Percentiles rank a stretch among this genome's conserved stretches.
These are phyloP conservation scores for Trichoderma asperelloides DNA, from an alignment of 495 filamentous ascomycete genomes.

Conservation along the genomic window DNA sequence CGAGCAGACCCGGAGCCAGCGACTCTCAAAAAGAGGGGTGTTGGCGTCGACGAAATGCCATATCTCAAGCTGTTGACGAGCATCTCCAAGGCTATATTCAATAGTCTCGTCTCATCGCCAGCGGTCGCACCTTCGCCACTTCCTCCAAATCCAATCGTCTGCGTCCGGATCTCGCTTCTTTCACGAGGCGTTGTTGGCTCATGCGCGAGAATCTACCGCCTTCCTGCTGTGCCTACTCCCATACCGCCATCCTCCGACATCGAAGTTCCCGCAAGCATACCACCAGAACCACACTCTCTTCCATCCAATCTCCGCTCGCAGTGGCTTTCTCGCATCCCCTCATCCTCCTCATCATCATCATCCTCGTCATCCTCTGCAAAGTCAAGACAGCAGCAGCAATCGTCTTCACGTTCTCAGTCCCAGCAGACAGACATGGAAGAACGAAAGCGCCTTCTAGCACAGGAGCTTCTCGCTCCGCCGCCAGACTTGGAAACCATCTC, in stretches of 20 bases:
- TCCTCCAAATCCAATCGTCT: slow-evolving; percentile 21
- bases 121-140: slow-evolving; percentile 8
- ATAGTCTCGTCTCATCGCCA: slow-evolving; percentile 12
- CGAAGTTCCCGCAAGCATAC: slow-evolving; percentile 33
- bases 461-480: slow-evolving; percentile 34
- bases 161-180: slow-evolving; percentile 27
- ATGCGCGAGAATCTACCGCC: slow-evolving; percentile 39
- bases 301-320: slow-evolving; percentile 31
- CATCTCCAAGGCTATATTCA: slow-evolving; percentile 24
- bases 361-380: not conserved
- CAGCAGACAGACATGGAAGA: slow-evolving; percentile 24
- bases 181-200: slow-evolving; percentile 29
- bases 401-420: not conserved
- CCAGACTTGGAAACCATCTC: slow-evolving; percentile 19
- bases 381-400: not conserved
- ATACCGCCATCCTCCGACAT: slow-evolving; percentile 22
- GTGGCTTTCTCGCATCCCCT: slow-evolving; percentile 29
- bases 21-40: slow-evolving; percentile 7
- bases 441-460: slow-evolving; percentile 43
- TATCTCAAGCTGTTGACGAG: slow-evolving; percentile 18
- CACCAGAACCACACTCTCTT: slow-evolving; percentile 16
- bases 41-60: not conserved
- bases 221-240: slow-evolving; percentile 21
- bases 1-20: slow-evolving; percentile 11
- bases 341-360: slow-evolving; percentile 11